Base-by-base conservation (phyloP, 202 grass and related monocot genomes). In the Bolboschoenoplectus hybrid region DNA sequence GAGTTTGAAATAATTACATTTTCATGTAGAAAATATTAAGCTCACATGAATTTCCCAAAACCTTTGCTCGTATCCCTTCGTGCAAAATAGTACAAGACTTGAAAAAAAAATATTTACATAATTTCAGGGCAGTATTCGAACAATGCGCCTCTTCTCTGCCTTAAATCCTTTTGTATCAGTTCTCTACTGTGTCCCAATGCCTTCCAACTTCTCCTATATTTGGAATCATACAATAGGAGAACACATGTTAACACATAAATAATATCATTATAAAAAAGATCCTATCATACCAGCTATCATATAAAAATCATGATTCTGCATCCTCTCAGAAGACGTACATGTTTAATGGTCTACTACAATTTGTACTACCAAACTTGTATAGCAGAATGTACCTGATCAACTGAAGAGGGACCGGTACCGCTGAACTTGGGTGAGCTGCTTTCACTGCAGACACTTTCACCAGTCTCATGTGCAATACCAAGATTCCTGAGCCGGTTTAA, bases 401-500 rank as follows among this genome's bases (percentile, higher is more conserved):
- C 36, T 9, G 83, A 61, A 74, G 68, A 85, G 7, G 55, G 19
- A 86, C 49, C 74, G 26, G 44, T 63, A 35, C 61, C 19, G 32
- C 62, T 80, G 56, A 65, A 50, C 16, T 81, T 52, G 14, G 38
- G 41, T 3, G 67, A 56, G 52, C 17, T 38, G 14, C 62, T 80
- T 5, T 81, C 90, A 8, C 52, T 62, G 43, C 52, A n/a, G 67
- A 10, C n/a, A 52, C 32, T 57, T 11, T 36, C 9, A 39, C 82
- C n/a, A 0, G 49, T 45, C 11, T 96, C 90, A 70, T 96, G 93
- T 12, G 86, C 89, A 69, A 90, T 75, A 34, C 92, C 92, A 36
- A 96, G 90, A 85, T 99, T 99, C 85, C 93, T 94, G 16, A 99
- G 86, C 35, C 90, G 67, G 83, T 99, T 99, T 85, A 94, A 89